phyloP scores from a whole-genome alignment of 345 rosid species.

The Brassica juncea region DNA sequence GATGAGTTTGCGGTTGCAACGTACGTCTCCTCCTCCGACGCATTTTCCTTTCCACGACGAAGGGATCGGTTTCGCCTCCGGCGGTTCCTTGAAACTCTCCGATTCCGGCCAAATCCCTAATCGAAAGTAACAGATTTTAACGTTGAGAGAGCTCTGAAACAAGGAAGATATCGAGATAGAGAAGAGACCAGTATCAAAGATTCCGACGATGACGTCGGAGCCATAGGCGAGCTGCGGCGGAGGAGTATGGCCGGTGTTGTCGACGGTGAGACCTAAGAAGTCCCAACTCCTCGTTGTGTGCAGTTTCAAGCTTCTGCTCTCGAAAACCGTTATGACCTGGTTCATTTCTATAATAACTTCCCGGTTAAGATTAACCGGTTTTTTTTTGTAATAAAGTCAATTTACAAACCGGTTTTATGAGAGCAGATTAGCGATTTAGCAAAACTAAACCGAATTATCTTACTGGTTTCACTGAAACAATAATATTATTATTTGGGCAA shows the following conservation, averaged over 20 bases:
- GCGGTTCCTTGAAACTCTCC: slow-evolving; percentile 55
- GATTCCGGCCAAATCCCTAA: slow-evolving; percentile 81
- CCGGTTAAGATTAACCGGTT: neutral
- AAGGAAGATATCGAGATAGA: neutral
- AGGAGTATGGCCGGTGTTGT: neutral
- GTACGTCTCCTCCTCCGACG: slow-evolving; percentile 49
- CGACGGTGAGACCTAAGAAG: slow-evolving; percentile 57
- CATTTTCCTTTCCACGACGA: slow-evolving; percentile 63
- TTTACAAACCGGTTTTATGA: neutral
- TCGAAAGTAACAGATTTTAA: neutral
- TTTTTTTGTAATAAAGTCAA: neutral
- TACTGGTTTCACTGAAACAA: neutral
- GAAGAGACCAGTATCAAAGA: slow-evolving; percentile 53
- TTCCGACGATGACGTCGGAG: slow-evolving; percentile 48
- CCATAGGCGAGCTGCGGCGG: slow-evolving; percentile 52
- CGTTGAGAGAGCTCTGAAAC: neutral
- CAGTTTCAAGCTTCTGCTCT: slow-evolving; percentile 51
- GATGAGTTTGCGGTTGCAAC: slow-evolving; percentile 64
- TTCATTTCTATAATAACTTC: slow-evolving; percentile 44
- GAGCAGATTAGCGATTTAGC: neutral
- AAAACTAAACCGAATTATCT: neutral
- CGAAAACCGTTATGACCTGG: slow-evolving; percentile 55
- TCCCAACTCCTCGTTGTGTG: slow-evolving; percentile 83
- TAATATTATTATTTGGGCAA: neutral
- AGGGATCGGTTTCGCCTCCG: slow-evolving; percentile 51